Evolutionary conservation across 2,329 filamentous ascomycete species (phyloP).

Genomic region (Alternaria atra): DNA sequence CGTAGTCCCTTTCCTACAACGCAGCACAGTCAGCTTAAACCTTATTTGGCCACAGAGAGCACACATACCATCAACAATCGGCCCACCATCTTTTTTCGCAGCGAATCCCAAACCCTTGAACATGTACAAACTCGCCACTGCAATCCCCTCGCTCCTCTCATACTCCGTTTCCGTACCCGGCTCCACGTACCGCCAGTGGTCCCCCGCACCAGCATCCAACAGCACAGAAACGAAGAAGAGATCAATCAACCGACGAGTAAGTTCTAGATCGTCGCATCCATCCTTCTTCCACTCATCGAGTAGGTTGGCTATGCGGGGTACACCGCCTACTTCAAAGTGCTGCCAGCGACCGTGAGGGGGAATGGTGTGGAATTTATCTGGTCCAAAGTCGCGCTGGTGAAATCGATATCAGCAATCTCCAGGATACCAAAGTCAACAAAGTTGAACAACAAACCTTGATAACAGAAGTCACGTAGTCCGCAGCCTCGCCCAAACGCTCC

Average conservation of each 20-base stretch:
- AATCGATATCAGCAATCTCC: not conserved
- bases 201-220: constrained; percentile 86
- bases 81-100: constrained; percentile 76
- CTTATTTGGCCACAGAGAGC: not conserved
- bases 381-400: constrained; percentile 70
- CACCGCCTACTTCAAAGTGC: constrained; percentile 79
- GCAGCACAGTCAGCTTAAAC: not conserved
- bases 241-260: constrained; percentile 77
- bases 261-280: constrained; percentile 71
- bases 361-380: constrained; percentile 58
- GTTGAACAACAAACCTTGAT: constrained; percentile 73
- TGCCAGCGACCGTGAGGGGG: constrained; percentile 84
- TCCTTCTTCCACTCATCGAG: constrained; percentile 67
- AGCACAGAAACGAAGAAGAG: constrained; percentile 82
- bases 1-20: constrained; percentile 66
- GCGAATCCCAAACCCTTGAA: constrained; percentile 83
- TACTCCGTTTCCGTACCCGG: constrained; percentile 82
- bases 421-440: too few species aligned
- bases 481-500: constrained; percentile 78
- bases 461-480: constrained; percentile 82
- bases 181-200: constrained; percentile 88
- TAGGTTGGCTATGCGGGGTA: constrained; percentile 74
- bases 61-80: constrained; percentile 75
- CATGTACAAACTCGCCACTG: constrained; percentile 82
- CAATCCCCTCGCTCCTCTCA: constrained; percentile 84